These are phyloP conservation scores for Sclerotinia trifoliorum DNA, from an alignment of 2,329 filamentous ascomycete species.

Conservation along the genomic window DNA sequence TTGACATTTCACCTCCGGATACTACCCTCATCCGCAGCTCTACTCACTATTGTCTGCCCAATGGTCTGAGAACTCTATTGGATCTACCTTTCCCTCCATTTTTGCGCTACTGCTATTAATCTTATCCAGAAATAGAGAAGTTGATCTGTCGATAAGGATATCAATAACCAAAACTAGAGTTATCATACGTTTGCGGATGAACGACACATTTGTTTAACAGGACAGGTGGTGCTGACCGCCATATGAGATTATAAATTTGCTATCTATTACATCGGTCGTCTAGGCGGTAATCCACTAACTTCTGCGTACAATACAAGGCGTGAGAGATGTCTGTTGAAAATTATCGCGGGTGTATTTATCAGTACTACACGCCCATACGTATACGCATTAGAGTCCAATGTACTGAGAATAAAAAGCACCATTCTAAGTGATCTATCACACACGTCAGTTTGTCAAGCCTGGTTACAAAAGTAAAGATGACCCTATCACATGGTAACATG, in stretches of 20 bases:
- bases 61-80: background rate
- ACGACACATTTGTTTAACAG: background rate
- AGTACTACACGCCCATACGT: background rate
- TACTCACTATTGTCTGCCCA: background rate
- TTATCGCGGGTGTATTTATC: background rate
- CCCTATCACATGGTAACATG: constrained; percentile 1
- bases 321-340: background rate
- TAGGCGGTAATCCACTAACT: background rate
- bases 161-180: background rate
- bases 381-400: too few species aligned
- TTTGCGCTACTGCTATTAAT: background rate
- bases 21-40: background rate
- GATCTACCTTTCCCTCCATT: background rate
- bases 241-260: background rate
- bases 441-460: background rate
- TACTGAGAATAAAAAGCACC: background rate
- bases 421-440: background rate
- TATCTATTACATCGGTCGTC: background rate
- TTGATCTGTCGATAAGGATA: background rate
- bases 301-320: background rate
- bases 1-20: background rate
- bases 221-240: background rate
- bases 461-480: background rate
- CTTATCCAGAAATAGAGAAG: background rate
- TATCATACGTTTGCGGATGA: background rate